Base-by-base conservation (phyloP, 495 filamentous ascomycete genomes). In the Aspergillus olivimuriae region DNA sequence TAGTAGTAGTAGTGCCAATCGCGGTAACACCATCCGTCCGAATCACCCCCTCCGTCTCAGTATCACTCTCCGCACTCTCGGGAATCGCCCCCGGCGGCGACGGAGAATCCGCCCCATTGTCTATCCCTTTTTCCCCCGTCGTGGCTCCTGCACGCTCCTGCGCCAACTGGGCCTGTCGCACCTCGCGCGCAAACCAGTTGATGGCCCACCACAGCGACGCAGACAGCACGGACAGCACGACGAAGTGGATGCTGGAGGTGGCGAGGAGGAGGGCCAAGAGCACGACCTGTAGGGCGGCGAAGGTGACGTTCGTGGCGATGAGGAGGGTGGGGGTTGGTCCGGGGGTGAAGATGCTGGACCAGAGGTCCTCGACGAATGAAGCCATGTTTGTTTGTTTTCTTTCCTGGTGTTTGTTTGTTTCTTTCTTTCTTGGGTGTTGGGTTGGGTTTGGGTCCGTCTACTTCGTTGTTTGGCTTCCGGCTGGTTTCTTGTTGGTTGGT, bases 111-210 rank as follows among this genome's bases (percentile, higher is more conserved):
- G n/a, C n/a, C n/a, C n/a, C n/a, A 5, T 43, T 20, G 19, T 20
- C 12, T 5, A 19, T 31, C 30, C 34, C 48, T 24, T 61, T 53
- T 51, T 62, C 57, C 55, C 61, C 52, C 46, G 65, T 54, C 58
- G 61, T 57, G 63, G 69, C 62, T 57, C 61, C 58, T 63, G 69
- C 62, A n/a, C n/a, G n/a, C 58, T 89, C 77, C 41, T 72, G 71
- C 16, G 62, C 68, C 24, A 28, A 28, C 54, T 86, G 81, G 32
- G 81, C 81, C 8, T 66, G 66, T 39, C 71, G 73, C 24, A 98
- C 70, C 70, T 98, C 92, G 17, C 62, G 60, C 31, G 89, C 87
- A 56, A 98, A 98, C 92, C 92, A 98, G 67, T 95, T 95, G 65
- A 98, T 94, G 16, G 82, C 78, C 63, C 75, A 85, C 92, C 92